Conservation (phyloP, 257 asterid species). For the Solanum pimpinellifolium region DNA sequence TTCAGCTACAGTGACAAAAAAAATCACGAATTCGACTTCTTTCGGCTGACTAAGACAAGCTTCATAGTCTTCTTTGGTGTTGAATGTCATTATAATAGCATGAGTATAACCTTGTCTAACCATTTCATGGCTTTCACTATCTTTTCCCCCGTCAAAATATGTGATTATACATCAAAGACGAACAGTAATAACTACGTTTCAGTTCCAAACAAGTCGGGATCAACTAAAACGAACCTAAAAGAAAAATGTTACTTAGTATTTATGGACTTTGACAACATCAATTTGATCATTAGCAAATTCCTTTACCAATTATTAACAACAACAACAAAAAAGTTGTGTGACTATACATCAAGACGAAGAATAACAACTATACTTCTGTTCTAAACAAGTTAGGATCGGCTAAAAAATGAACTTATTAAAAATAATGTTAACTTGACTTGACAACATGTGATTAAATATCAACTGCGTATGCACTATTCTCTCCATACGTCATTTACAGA, state of each 20-base stretch:
- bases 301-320: no score
- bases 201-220: not conserved
- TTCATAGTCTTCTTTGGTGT: constrained; percentile 58
- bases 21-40: constrained; percentile 46
- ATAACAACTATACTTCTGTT: no score
- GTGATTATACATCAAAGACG: not conserved
- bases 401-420: not conserved
- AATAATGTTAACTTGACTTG: no score
- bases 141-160: constrained; percentile 52
- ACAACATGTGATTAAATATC: no score
- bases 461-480: no score
- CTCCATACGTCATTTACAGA: fast-evolving
- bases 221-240: not conserved
- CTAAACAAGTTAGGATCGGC: not conserved
- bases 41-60: constrained; percentile 48
- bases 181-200: not conserved
- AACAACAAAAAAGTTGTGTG: no score
- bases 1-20: constrained; percentile 50
- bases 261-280: not conserved
- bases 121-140: constrained; percentile 64
- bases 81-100: constrained; percentile 76
- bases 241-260: not conserved
- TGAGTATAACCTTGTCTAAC: constrained; percentile 79
- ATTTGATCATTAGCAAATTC: no score
- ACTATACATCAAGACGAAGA: no score